phyloP scores from a whole-genome alignment of 1,139 yeast species.

The Sugiyamaella novakii region DNA sequence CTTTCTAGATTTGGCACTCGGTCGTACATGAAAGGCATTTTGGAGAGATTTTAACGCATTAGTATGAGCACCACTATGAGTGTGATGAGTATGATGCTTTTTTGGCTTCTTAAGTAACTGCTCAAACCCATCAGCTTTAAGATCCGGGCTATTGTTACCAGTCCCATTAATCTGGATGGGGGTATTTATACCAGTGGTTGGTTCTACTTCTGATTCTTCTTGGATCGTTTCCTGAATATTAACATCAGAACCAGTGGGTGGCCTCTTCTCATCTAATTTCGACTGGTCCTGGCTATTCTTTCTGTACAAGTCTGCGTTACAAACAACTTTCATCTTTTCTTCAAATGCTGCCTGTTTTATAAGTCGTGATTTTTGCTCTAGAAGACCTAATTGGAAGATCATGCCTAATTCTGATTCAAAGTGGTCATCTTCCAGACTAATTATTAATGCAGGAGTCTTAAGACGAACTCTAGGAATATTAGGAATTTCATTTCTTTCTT shows the following conservation, averaged over 20 bases:
- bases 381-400: conserved; percentile 73
- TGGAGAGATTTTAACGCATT: conserved; percentile 17
- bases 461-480: conserved; percentile 57
- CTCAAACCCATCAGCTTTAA: neutral
- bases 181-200: neutral
- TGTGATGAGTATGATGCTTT: conserved; percentile 14
- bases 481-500: conserved; percentile 35
- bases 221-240: neutral
- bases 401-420: conserved; percentile 77
- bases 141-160: neutral
- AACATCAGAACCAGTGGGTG: neutral
- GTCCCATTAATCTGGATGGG: conserved; percentile 1
- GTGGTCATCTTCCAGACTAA: conserved; percentile 76
- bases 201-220: conserved; percentile 10
- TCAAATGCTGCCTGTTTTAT: conserved; percentile 63
- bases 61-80: conserved; percentile 3
- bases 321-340: conserved; percentile 34
- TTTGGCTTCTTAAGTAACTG: conserved; percentile 1
- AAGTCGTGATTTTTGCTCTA: conserved; percentile 67
- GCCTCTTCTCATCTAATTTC: neutral
- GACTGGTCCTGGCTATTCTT: neutral
- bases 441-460: conserved; percentile 50
- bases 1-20: conserved; percentile 12
- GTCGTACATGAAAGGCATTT: conserved; percentile 24
- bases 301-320: conserved; percentile 5